Percentiles rank a stretch among this genome's conserved stretches.
phyloP scores from a whole-genome alignment of 371 early-diverging fungal species.

The Batkoa obscura region DNA sequence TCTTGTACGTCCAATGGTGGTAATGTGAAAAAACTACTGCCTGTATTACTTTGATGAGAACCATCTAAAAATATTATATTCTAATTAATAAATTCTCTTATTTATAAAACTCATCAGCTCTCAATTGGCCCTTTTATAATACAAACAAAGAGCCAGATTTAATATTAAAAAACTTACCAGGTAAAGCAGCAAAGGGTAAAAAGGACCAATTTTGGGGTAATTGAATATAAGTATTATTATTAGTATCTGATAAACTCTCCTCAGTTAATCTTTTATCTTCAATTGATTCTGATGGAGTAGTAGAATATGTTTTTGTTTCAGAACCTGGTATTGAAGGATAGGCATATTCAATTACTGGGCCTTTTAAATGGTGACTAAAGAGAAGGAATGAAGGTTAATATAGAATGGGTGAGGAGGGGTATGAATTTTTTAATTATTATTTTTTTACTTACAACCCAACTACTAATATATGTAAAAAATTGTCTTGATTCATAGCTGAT shows the following conservation, averaged over 20 bases:
- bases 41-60: not conserved
- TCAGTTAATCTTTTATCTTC: not conserved
- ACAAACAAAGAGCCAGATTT: not conserved
- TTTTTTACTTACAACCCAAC: constrained; percentile 2
- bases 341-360: not conserved
- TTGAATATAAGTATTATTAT: not conserved
- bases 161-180: not conserved
- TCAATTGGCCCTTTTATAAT: too few species aligned
- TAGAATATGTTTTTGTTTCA: not conserved
- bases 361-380: constrained; percentile 1
- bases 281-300: not conserved
- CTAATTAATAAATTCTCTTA: too few species aligned
- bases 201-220: not conserved
- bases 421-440: not conserved
- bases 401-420: not conserved
- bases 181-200: constrained; percentile 2
- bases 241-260: not conserved
- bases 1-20: not conserved
- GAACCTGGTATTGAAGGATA: not conserved
- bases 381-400: not conserved
- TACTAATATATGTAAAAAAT: not conserved
- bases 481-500: too few species aligned
- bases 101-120: too few species aligned
- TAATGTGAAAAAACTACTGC: not conserved
- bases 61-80: not conserved